Conservation (phyloP, 2,329 filamentous ascomycete species). For the Capronia americana region DNA sequence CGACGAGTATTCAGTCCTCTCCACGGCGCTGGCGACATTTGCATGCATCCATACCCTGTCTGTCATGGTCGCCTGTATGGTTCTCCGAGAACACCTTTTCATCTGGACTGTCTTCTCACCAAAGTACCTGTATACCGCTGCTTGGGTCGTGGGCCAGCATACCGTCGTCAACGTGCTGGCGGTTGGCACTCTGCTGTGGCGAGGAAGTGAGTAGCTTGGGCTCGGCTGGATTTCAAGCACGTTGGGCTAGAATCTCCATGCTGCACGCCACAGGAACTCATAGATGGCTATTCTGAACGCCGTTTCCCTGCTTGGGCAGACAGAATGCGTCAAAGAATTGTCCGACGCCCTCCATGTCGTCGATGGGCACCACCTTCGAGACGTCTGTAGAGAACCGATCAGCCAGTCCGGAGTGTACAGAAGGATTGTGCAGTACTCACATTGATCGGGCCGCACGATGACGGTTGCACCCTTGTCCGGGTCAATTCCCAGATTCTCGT, state of each 20-base stretch:
- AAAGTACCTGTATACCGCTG: conserved; percentile 91
- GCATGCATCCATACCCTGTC: conserved; percentile 67
- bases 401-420: not conserved
- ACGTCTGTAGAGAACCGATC: conserved; percentile 43
- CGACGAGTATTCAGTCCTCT: conserved; percentile 54
- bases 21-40: conserved; percentile 68
- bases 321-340: conserved; percentile 47
- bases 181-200: conserved; percentile 42
- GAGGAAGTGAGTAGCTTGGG: conserved; percentile 4
- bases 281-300: conserved; percentile 6
- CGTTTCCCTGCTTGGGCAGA: conserved; percentile 18
- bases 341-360: conserved; percentile 45
- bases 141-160: conserved; percentile 86
- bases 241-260: not conserved
- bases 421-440: conserved; percentile 47
- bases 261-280: conserved; percentile 4
- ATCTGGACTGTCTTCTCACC: conserved; percentile 99
- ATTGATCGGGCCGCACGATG: conserved; percentile 67
- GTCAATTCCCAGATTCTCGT: conserved; percentile 62
- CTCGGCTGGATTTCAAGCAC: not conserved
- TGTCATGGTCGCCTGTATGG: conserved; percentile 88
- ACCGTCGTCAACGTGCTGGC: conserved; percentile 71
- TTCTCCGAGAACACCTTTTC: conserved; percentile 85
- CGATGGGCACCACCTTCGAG: conserved; percentile 47
- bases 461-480: conserved; percentile 55